phyloP scores from a whole-genome alignment of 768 basidiomycete genomes.

The Hebeloma cylindrosporum region DNA sequence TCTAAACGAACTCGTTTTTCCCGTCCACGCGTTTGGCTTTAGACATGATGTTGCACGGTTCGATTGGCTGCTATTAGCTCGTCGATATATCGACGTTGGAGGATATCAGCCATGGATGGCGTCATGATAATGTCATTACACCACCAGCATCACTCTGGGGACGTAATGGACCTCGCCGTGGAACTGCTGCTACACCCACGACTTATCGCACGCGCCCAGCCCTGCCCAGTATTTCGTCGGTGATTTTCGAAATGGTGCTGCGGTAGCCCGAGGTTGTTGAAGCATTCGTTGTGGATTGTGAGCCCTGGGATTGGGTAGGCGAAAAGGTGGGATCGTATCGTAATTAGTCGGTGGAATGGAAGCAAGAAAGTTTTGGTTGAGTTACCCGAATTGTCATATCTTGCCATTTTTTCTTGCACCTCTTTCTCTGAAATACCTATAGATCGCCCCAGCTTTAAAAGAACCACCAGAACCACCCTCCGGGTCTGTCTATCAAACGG shows the following conservation, averaged over 20 bases:
- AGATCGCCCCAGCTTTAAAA: neutral
- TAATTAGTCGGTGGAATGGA: neutral
- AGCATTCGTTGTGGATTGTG: constrained; percentile 8
- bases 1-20: neutral
- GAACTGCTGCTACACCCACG: no score
- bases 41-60: constrained; percentile 6
- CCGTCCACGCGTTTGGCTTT: constrained; percentile 1
- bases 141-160: neutral
- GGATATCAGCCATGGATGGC: constrained; percentile 4
- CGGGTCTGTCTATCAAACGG: neutral
- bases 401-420: neutral
- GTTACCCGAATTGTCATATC: neutral
- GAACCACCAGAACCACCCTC: no score
- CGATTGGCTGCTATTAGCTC: neutral
- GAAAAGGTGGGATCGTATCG: constrained; percentile 2
- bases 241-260: constrained; percentile 4
- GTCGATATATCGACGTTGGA: constrained; percentile 3
- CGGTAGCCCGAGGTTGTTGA: neutral
- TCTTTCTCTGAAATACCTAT: neutral
- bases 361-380: neutral
- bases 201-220: constrained; percentile 3
- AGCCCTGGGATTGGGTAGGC: constrained; percentile 5
- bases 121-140: neutral
- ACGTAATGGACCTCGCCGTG: no score
- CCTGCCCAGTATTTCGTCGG: constrained; percentile 3